These are phyloP conservation scores for Tripterygium wilfordii DNA, from an alignment of 177 flowering plant genomes.

Conservation along the genomic window DNA sequence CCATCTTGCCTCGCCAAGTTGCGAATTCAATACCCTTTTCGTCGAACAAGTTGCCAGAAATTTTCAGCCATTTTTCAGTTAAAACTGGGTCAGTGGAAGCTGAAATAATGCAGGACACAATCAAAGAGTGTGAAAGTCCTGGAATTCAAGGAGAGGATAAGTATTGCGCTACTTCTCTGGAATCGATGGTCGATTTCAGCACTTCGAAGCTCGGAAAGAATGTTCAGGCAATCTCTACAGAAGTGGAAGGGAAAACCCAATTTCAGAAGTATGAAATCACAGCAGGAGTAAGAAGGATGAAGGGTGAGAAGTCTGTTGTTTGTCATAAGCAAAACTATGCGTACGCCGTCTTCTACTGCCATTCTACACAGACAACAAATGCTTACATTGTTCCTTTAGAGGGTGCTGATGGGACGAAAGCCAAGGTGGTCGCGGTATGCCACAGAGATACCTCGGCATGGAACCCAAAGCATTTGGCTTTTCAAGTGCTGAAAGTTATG, in stretches of 20 bases:
- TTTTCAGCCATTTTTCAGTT: conserved; percentile 11
- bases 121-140: background rate
- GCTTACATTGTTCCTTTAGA: conserved; percentile 29
- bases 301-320: conserved; percentile 23
- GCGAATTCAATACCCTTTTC: conserved; percentile 30
- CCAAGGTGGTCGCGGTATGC: conserved; percentile 37
- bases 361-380: conserved; percentile 20
- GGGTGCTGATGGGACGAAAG: conserved; percentile 35
- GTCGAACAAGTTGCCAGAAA: conserved; percentile 9
- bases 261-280: conserved; percentile 29
- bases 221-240: conserved; percentile 25
- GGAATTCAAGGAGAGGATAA: conserved; percentile 34
- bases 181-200: conserved; percentile 46
- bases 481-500: conserved; percentile 43
- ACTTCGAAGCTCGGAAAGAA: conserved; percentile 31
- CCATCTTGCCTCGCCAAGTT: conserved; percentile 31
- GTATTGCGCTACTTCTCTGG: conserved; percentile 52
- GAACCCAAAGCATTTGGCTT: conserved; percentile 58
- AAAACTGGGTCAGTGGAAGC: conserved; percentile 1
- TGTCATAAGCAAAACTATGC: conserved; percentile 46
- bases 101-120: conserved; percentile 1
- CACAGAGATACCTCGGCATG: conserved; percentile 40
- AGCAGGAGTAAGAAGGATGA: conserved; percentile 19
- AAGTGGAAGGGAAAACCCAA: conserved; percentile 18
- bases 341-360: conserved; percentile 52